These are phyloP conservation scores for Tephrocybe rancida DNA, from an alignment of 768 basidiomycete genomes.

Conservation along the genomic window DNA sequence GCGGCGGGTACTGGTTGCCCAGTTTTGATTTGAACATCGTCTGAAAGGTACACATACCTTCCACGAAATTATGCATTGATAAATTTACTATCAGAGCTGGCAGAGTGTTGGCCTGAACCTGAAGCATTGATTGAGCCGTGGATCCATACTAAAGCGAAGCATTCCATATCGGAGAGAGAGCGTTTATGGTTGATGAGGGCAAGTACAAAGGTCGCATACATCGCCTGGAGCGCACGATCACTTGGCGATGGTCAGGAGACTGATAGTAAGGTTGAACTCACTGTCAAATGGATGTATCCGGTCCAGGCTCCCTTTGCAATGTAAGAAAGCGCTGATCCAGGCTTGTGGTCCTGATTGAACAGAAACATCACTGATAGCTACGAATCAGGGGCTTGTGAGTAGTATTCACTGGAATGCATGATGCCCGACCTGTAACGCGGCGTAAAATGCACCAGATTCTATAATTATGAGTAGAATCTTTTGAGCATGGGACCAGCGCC, in stretches of 20 bases:
- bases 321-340: neutral
- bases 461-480: conserved; percentile 5
- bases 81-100: too few relatives aligned
- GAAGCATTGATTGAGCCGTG: too few relatives aligned
- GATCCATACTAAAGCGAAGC: too few relatives aligned
- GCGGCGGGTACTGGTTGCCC: too few relatives aligned
- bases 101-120: too few relatives aligned
- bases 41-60: too few relatives aligned
- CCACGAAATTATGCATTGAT: too few relatives aligned
- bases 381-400: neutral
- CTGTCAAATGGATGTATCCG: conserved; percentile 9
- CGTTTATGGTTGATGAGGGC: conserved; percentile 6
- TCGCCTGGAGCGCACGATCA: neutral
- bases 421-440: neutral
- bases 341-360: conserved; percentile 7
- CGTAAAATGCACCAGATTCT: conserved; percentile 8
- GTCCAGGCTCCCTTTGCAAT: neutral
- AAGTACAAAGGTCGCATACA: conserved; percentile 7
- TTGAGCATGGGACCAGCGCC: conserved; percentile 9
- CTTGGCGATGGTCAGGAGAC: neutral
- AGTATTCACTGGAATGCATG: neutral
- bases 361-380: neutral
- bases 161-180: conserved; percentile 9
- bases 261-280: neutral
- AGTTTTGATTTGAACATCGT: too few relatives aligned